Base-by-base conservation (phyloP, 805 yeast genomes). In the Metschnikowia anglica region DNA sequence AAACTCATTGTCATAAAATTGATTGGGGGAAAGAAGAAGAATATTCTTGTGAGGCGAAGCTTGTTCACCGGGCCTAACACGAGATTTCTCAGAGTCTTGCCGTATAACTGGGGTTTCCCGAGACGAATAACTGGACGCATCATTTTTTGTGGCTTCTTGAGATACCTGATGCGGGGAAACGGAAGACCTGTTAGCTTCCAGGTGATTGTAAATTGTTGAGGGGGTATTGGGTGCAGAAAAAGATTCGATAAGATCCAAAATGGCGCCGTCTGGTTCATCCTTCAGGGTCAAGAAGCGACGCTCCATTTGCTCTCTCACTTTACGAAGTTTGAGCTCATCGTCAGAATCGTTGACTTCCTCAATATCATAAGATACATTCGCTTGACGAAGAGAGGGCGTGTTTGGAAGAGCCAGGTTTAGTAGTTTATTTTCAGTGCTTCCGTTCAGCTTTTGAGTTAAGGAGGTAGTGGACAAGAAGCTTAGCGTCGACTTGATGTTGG, bases 281-380 rank as follows among this genome's bases (percentile, higher is more conserved):
- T 37, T 15, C 46, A 37, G 44, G 20, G 19, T 24, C 28, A 29
- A 20, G 43, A 51, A 48, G 21, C 48, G 42, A 17, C 53, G 48
- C 37, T 48, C 52, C 31, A 48, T 38, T 17, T 40, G 38, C 33
- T 52, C 52, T 5, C 53, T 49, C 36, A 43, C 39, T 16, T 35
- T 32, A 34, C 53, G 48, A 28, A 47, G 41, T 24, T 47, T 40
- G 17, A 61, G 48, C 50, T 67, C 71, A 36, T 68, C 73, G 46
- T 70, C 74, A 20, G 65, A 58, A 48, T 67, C 71, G 43, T 66
- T 63, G 18, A 66, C 59, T 48, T 70, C 75, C 52, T 70, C 75
- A 37, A 70, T 69, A 3, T 67, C 65, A 25, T 34, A 34, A 13
- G 44, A 37, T 16, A 32, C 13, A 26, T 39, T 41, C 12, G 41